Evolutionary conservation across 495 filamentous ascomycete species (phyloP).

Genomic region (Hypomontagnella monticulosa): DNA sequence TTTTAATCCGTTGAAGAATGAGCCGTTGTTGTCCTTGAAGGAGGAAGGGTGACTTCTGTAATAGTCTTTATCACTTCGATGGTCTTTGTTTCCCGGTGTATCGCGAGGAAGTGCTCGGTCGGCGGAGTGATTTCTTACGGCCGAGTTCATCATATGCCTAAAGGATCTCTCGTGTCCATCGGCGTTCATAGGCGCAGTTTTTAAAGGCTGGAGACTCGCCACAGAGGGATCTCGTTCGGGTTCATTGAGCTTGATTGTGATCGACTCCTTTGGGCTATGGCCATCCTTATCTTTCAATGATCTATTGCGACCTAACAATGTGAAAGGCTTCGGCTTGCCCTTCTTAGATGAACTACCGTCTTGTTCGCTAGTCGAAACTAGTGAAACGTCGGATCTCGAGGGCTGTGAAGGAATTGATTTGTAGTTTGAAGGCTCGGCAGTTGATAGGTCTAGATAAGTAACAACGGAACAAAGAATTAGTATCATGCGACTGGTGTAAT

Average conservation of each 20-base stretch:
- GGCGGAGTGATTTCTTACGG: constrained; percentile 67
- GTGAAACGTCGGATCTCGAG: constrained; percentile 57
- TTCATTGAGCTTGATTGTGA: constrained; percentile 48
- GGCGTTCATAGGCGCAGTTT: constrained; percentile 68
- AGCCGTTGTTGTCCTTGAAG: constrained; percentile 68
- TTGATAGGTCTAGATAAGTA: constrained; percentile 50
- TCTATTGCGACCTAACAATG: constrained; percentile 71
- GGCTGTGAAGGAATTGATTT: constrained; percentile 49
- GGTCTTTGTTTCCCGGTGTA: constrained; percentile 50
- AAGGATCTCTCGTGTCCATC: constrained; percentile 67
- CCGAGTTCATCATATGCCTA: constrained; percentile 70
- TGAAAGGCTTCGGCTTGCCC: constrained; percentile 64
- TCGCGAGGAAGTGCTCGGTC: constrained; percentile 62
- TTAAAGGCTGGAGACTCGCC: constrained; percentile 49
- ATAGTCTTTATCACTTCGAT: constrained; percentile 51
- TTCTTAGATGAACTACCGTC: constrained; percentile 52
- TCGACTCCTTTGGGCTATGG: constrained; percentile 51
- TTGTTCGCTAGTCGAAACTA: constrained; percentile 52
- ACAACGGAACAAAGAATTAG: constrained; percentile 31
- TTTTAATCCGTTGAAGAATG: constrained; percentile 77
- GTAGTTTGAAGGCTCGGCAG: constrained; percentile 49
- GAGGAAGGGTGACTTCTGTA: constrained; percentile 59
- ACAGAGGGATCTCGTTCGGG: constrained; percentile 47
- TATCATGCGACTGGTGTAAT: constrained; percentile 27
- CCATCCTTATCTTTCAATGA: constrained; percentile 69